phyloP scores from a whole-genome alignment of 2,329 filamentous ascomycete genomes.

The Xylariaceae sp. region DNA sequence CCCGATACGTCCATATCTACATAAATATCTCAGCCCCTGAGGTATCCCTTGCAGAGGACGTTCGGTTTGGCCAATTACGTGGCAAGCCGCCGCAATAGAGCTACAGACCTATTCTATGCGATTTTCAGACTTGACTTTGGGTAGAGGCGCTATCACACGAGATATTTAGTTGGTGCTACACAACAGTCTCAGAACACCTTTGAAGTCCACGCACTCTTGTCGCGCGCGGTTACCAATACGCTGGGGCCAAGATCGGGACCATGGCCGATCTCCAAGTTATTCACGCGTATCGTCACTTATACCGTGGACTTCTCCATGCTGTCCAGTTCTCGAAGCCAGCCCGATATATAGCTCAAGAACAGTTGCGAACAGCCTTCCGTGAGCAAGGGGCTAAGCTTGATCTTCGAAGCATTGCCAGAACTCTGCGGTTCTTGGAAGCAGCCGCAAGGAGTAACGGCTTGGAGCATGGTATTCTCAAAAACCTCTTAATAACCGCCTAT shows the following conservation, averaged over 20 bases:
- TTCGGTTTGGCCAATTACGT: background rate
- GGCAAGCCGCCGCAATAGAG: background rate
- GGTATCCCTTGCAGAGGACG: background rate
- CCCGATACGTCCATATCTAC: no score
- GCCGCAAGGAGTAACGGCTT: constrained; percentile 66
- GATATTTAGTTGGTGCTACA: no score
- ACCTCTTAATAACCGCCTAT: constrained; percentile 58
- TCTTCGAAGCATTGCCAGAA: constrained; percentile 59
- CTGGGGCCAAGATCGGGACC: background rate
- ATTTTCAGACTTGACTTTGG: background rate
- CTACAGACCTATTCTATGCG: background rate
- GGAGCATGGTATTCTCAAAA: constrained; percentile 74
- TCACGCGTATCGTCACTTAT: constrained; percentile 70
- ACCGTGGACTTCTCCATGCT: constrained; percentile 67
- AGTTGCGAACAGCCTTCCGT: constrained; percentile 63
- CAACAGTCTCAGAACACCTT: background rate
- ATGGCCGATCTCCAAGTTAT: constrained; percentile 51
- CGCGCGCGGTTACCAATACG: background rate
- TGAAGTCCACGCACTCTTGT: background rate
- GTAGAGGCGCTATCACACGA: no score
- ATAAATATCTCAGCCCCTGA: background rate
- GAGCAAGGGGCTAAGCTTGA: constrained; percentile 52
- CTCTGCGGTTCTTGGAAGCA: constrained; percentile 69
- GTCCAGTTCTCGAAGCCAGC: constrained; percentile 72
- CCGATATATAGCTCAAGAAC: constrained; percentile 63